Percentiles rank a stretch among this genome's conserved stretches.
Evolutionary conservation across 768 basidiomycete species (phyloP).

Genomic region (Pholiota microspora): DNA sequence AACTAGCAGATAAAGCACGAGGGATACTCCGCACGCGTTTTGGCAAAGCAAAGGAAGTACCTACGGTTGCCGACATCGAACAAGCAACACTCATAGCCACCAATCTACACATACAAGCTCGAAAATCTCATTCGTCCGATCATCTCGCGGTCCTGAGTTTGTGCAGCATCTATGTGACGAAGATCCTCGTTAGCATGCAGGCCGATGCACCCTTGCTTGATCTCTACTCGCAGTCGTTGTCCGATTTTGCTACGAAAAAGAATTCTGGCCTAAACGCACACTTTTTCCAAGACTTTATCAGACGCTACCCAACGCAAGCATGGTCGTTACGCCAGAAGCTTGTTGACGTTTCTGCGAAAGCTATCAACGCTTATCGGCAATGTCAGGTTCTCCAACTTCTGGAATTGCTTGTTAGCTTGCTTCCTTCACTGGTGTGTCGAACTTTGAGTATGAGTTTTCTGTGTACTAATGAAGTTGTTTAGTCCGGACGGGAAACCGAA

Average conservation of each 20-base stretch:
- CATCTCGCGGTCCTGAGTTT: constrained; percentile 62
- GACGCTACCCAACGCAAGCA: constrained; percentile 58
- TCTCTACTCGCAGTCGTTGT: constrained; percentile 64
- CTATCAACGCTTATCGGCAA: constrained; percentile 76
- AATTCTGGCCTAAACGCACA: constrained; percentile 66
- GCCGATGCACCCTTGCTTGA: constrained; percentile 43
- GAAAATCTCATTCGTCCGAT: constrained; percentile 61
- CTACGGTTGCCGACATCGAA: constrained; percentile 44
- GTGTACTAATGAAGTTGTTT: constrained; percentile 10
- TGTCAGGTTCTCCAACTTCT: constrained; percentile 74
- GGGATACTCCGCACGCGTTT: constrained; percentile 76
- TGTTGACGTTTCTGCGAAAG: constrained; percentile 50
- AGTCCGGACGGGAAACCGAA: constrained; percentile 33
- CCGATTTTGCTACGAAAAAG: constrained; percentile 80
- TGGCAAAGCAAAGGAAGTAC: constrained; percentile 70
- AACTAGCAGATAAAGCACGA: constrained; percentile 85
- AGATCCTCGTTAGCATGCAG: constrained; percentile 41
- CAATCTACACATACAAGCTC: constrained; percentile 71
- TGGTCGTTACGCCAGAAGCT: constrained; percentile 66
- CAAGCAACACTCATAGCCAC: constrained; percentile 46
- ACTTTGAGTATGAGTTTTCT: neutral
- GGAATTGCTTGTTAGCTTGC: constrained; percentile 56
- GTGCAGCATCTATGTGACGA: constrained; percentile 69
- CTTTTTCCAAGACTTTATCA: constrained; percentile 80
- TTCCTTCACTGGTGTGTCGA: constrained; percentile 45